Evolutionary conservation across 1,284 basidiomycete species (phyloP), one percentile per base, ranked within the genome.

Genomic region (Tilletia walkeri): DNA sequence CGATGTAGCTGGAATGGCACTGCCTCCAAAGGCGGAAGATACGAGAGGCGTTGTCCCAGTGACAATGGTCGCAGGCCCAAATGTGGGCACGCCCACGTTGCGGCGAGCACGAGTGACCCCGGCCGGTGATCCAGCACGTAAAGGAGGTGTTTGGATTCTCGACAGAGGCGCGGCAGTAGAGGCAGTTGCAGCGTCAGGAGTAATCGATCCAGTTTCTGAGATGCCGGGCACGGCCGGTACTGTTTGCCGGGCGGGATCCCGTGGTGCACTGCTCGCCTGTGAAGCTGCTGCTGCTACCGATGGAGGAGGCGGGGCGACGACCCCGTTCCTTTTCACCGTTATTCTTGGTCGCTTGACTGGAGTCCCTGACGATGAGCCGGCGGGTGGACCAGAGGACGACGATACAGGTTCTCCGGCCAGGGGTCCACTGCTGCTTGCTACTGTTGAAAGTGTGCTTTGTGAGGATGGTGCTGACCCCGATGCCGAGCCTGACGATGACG

Each of bases 291-390:
- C 18, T 41, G 59, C 12, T 41, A 34, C 38, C 6, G 34, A 63
- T 3, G 38, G 34, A 63, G 30, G 36, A 39, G 16, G 30, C 18
- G 59, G 59, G 7, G 59, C 59, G 20, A 39, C 36, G 38, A n/a
- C 34, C 1, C 59, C 59, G 59, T 38, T 63, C 16, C 59, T 24
- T 34, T 63, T 63, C 1, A 63, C 59, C 34, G 59, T 63, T 24
- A 63, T 63, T 6, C 59, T 38, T 12, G 59, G 59, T 39, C 59
- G 34, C 38, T 63, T 63, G 12, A 63, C 34, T 14, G 59, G 59
- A 14, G 59, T 63, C 41, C 41, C 41, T 45, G 41, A 9, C 41
- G 41, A 14, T 45, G 41, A 9, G 41, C 6, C 41, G 41, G 41
- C 41, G 41, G 41, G 41, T 14, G 41, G 9, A 14, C 41, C 41